A percentile compares a stretch with the other conserved stretches of the same genome.
These are phyloP conservation scores for Cytidiella melzeri DNA, from an alignment of 768 basidiomycete species.

Conservation along the genomic window DNA sequence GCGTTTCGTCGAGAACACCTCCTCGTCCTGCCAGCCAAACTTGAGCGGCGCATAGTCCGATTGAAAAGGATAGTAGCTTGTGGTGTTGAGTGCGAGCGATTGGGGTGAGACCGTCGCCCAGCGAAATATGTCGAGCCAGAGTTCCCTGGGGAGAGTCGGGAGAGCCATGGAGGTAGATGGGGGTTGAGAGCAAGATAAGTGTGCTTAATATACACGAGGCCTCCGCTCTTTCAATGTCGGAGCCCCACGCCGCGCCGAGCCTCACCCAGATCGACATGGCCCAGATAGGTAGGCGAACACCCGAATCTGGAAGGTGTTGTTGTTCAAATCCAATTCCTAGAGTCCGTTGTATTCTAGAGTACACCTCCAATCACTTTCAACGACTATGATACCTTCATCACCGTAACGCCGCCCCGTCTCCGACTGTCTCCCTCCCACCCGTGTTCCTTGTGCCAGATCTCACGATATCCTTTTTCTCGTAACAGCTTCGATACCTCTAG, in stretches of 20 bases:
- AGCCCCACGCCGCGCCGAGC: no score
- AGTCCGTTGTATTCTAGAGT: no score
- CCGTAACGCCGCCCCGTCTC: constrained; percentile 21
- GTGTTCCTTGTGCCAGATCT: constrained; percentile 18
- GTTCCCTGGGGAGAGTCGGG: constrained; percentile 17
- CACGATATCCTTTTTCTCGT: constrained; percentile 12
- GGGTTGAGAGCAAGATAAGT: not conserved
- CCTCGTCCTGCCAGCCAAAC: no score
- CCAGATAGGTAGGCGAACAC: no score
- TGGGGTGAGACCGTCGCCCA: constrained; percentile 27
- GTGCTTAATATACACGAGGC: no score
- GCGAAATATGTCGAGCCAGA: constrained; percentile 24
- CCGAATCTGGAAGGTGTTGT: no score
- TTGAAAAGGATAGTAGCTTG: constrained; percentile 45
- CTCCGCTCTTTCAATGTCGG: no score
- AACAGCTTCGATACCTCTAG: constrained; percentile 13
- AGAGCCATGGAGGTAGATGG: constrained; percentile 1
- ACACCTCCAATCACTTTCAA: no score
- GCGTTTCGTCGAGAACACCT: constrained; percentile 31
- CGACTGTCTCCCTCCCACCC: constrained; percentile 22
- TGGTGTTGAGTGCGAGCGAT: constrained; percentile 29
- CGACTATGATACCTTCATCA: constrained; percentile 14
- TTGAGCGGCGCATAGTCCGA: constrained; percentile 17
- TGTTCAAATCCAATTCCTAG: no score
- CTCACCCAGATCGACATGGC: no score